Percentiles rank a stretch among this genome's conserved stretches.
These are phyloP conservation scores for Turritis glabra DNA, from an alignment of 345 rosid genomes.

Conservation along the genomic window DNA sequence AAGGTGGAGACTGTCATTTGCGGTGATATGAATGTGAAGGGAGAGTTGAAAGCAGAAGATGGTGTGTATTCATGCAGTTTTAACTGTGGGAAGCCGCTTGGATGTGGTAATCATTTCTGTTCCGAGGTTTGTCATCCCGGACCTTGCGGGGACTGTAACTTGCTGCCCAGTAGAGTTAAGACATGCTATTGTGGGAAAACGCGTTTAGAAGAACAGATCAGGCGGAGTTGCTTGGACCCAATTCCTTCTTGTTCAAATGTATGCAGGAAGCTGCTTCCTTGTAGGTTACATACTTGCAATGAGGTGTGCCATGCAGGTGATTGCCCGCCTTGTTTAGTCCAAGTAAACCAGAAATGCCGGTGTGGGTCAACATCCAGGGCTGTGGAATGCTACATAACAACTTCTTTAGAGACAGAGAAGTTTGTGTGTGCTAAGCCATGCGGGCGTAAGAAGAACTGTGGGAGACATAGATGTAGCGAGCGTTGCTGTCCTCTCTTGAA, in stretches of 20 bases:
- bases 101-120: slow-evolving; percentile 76
- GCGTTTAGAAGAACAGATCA: slow-evolving; percentile 55
- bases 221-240: slow-evolving; percentile 83
- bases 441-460: slow-evolving; percentile 82
- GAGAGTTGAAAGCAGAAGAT: slow-evolving; percentile 67
- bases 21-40: slow-evolving; percentile 82
- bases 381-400: slow-evolving; percentile 72
- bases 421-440: slow-evolving; percentile 82
- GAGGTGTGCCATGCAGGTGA: slow-evolving; percentile 83
- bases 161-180: slow-evolving; percentile 64
- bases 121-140: slow-evolving; percentile 79
- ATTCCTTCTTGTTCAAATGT: slow-evolving; percentile 67
- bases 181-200: slow-evolving; percentile 89
- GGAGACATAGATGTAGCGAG: slow-evolving; percentile 92
- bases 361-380: slow-evolving; percentile 75
- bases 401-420: slow-evolving; percentile 47
- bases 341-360: slow-evolving; percentile 72
- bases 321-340: slow-evolving; percentile 73
- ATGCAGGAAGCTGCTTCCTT: slow-evolving; percentile 74
- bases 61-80: slow-evolving; percentile 77
- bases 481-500: slow-evolving; percentile 88
- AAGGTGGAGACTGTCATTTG: slow-evolving; percentile 68
- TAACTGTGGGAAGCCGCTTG: slow-evolving; percentile 60
- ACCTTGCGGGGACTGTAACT: slow-evolving; percentile 73
- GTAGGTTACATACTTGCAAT: slow-evolving; percentile 65